Base-by-base conservation (phyloP, 73 alveolate species). In the Paramecium tetraurelia region DNA sequence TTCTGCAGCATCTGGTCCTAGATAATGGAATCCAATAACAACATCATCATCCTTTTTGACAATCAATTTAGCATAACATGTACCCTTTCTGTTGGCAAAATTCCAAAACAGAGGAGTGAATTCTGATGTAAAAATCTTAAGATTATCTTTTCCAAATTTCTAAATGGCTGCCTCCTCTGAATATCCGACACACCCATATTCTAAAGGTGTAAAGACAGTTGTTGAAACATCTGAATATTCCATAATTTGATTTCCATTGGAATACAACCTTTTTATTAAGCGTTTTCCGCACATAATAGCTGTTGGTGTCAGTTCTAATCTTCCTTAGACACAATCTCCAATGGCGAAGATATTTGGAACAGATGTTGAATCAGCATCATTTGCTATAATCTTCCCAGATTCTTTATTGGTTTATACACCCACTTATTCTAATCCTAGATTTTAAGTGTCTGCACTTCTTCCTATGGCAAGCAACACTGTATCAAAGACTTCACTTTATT, bases 1-100 rank as follows among this genome's bases (percentile, higher is more conserved):
- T 90, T 99, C 99, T 29, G 99, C 99, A 1, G 99, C 99, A 92
- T 98, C 96, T 48, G 99, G 99, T 12, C 99, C 97, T 35, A 98
- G 96, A 85, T 96, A 94, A 93, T 99, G 99, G 95, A 98, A 93
- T 41, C 99, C 99, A 16, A 98, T 95, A 20, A 99, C 99, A 93
- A 94, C 90, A 59, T 95, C 97, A 50, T 68, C 90, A 12, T 77
- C 92, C 38, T 89, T 89, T 22, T 72, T 71, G 0, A 89, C 94
- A 31, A 89, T 69, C 24, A 89, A 89, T 33, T 89, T 89, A 80
- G 46, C 75, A 48, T 31, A 80, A n/a, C 92, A 71, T 22, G 68
- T 96, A 41, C 97, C 95, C 86, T 96, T 95, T 70, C 95, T 94
- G 87, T 90, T 86, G 80, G 95, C 96, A 93, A 95, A 95, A 58